Base-by-base conservation (phyloP, 1,139 yeast species). In the Debaryomyces robertsiae region DNA sequence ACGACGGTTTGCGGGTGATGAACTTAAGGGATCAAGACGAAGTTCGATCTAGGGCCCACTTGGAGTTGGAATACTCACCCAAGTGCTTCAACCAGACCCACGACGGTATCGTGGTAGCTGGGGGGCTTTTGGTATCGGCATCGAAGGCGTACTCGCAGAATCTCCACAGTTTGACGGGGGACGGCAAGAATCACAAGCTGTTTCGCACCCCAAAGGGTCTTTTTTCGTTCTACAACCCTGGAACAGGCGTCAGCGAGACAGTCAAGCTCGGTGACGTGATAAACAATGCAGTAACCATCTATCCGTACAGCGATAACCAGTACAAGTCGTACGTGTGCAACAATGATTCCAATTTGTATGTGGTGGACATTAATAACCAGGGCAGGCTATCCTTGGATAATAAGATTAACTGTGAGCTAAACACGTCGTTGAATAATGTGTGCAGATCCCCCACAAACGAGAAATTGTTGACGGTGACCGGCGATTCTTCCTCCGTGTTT, bases 201-300 rank as follows among this genome's bases (percentile, higher is more conserved):
- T 11, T 55, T 48, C 60, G 60, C 39, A 60, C 60, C 32, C 55
- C 60, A 63, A 78, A 77, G 52, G 95, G 93, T 1, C 71, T 81
- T 37, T 76, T 84, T 48, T 80, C 85, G 2, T 67, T 84, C 39
- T 72, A 75, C 54, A 77, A 76, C 49, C 72, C 74, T 13, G 65
- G 68, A 11, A 70, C 79, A 2, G 73, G 73, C n/a, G 55, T 59
- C 5, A 58, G 71, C 7, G 63, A 71, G 36, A 77, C 84, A 1
- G 73, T 77, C 22, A 78, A 77, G 39, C 63, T 89, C 32, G 96
- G 97, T 0, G 86, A 84, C 36, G 79, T 82, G 67, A 88, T 90
- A 52, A 89, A 89, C 61, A 90, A 90, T 61, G 81, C 88, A 37
- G 94, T 89, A n/a, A 68, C 83, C 1, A 60, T 86, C 19, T 72